Evolutionary conservation across 257 asterid genomes (phyloP).

Genomic region (Fraxinus excelsior): DNA sequence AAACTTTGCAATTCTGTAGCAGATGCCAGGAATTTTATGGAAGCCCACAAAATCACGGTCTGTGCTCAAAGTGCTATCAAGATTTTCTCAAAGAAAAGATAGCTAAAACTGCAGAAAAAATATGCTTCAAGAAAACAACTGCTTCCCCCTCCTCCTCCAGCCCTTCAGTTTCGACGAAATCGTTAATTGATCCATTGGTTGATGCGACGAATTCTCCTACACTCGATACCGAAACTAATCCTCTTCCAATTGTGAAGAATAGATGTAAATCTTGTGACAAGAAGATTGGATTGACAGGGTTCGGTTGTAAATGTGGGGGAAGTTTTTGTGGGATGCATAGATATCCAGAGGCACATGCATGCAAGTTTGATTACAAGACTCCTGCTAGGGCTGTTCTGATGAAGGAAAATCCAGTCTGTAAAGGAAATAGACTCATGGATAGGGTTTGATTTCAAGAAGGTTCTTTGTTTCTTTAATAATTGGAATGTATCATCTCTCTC

Average conservation of each 20-base stretch:
- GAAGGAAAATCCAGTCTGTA: slow-evolving; percentile 33
- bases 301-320: slow-evolving; percentile 32
- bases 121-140: not conserved
- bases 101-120: not conserved
- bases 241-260: not conserved
- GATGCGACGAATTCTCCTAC: not conserved
- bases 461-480: too few relatives aligned
- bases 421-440: slow-evolving; percentile 19
- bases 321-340: slow-evolving; percentile 37
- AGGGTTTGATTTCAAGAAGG: slow-evolving; percentile 24
- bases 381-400: slow-evolving; percentile 20
- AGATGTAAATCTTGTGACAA: slow-evolving; percentile 30
- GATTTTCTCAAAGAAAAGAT: slow-evolving; percentile 8
- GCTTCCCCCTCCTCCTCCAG: not conserved
- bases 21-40: not conserved
- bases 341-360: slow-evolving; percentile 37
- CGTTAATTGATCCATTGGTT: not conserved
- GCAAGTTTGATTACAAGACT: slow-evolving; percentile 30
- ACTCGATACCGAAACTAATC: not conserved
- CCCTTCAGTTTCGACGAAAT: not conserved
- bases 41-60: not conserved
- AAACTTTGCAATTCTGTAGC: not conserved
- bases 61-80: slow-evolving; percentile 27
- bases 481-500: not conserved
- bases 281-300: slow-evolving; percentile 26